Evolutionary conservation across 2,329 filamentous ascomycete species (phyloP).

Genomic region (Ceratocystiopsis minuta): DNA sequence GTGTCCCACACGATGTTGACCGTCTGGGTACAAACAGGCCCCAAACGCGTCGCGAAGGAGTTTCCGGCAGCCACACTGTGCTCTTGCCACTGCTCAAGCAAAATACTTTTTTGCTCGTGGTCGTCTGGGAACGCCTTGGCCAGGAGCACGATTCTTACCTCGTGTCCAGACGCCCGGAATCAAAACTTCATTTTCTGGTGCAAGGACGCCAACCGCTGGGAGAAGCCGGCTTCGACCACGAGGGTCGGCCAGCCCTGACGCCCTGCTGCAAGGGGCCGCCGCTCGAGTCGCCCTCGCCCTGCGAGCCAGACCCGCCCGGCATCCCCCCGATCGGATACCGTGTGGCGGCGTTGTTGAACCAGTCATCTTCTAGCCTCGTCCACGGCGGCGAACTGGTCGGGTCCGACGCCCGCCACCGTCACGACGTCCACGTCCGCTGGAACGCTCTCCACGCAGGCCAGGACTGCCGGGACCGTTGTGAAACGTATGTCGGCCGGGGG

Average conservation of each 20-base stretch:
- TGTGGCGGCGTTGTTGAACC: too few species aligned
- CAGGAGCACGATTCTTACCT: conserved; percentile 1
- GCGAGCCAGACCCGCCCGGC: background rate
- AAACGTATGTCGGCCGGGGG: too few species aligned
- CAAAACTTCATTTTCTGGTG: conserved; percentile 2
- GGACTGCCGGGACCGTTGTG: too few species aligned
- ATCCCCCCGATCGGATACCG: too few species aligned
- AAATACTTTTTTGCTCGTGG: background rate
- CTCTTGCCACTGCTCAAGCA: conserved; percentile 2
- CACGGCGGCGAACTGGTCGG: too few species aligned
- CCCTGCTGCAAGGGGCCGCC: background rate
- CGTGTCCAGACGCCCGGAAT: background rate
- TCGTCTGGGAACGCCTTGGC: conserved; percentile 1
- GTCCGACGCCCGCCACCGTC: too few species aligned
- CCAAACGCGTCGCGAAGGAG: too few species aligned
- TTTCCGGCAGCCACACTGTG: background rate
- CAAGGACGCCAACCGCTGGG: background rate
- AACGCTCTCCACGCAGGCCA: too few species aligned
- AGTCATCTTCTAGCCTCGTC: too few species aligned
- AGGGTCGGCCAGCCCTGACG: conserved; percentile 1
- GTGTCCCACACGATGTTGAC: too few species aligned
- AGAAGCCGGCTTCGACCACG: background rate
- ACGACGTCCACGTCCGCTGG: too few species aligned
- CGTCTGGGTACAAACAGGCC: too few species aligned
- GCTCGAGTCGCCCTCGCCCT: conserved; percentile 1